A percentile compares a stretch with the other conserved stretches of the same genome.
phyloP scores from a whole-genome alignment of 352 stramenopile genomes.

The Globisporangium spiculum region DNA sequence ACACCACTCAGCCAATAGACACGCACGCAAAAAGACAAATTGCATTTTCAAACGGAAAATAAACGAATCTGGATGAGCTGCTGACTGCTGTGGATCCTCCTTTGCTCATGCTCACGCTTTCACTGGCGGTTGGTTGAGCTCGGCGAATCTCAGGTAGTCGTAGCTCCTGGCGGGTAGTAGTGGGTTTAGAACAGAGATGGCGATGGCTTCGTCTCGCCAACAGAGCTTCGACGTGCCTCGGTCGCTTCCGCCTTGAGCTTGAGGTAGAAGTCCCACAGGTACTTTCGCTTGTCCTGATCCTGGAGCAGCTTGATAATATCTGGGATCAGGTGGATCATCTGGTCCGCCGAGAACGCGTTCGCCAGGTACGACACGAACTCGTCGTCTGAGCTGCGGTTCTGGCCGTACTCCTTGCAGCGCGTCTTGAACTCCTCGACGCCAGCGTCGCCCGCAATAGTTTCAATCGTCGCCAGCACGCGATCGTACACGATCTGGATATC shows the following conservation, averaged over 20 bases:
- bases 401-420: slow-evolving; percentile 83
- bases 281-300: slow-evolving; percentile 80
- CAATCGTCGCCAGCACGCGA: slow-evolving; percentile 73
- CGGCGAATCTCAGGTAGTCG: neutral
- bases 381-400: slow-evolving; percentile 75
- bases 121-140: neutral
- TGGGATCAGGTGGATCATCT: slow-evolving; percentile 70
- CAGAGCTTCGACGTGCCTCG: slow-evolving; percentile 18
- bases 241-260: slow-evolving; percentile 58
- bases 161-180: neutral
- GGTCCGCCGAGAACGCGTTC: slow-evolving; percentile 68
- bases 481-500: slow-evolving; percentile 87
- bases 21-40: slow-evolving; percentile 4
- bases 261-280: slow-evolving; percentile 81
- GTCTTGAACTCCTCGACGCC: slow-evolving; percentile 83
- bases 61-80: slow-evolving; percentile 7
- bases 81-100: neutral
- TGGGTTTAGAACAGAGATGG: slow-evolving; percentile 69
- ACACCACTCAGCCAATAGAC: slow-evolving; percentile 3
- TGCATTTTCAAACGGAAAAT: slow-evolving; percentile 12
- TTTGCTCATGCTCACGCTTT: neutral
- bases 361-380: slow-evolving; percentile 67
- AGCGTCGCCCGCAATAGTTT: slow-evolving; percentile 43
- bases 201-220: slow-evolving; percentile 31
- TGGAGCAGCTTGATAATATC: slow-evolving; percentile 84